Conservation (phyloP, 805 yeast species). For the Metschnikowia amazonensis region DNA sequence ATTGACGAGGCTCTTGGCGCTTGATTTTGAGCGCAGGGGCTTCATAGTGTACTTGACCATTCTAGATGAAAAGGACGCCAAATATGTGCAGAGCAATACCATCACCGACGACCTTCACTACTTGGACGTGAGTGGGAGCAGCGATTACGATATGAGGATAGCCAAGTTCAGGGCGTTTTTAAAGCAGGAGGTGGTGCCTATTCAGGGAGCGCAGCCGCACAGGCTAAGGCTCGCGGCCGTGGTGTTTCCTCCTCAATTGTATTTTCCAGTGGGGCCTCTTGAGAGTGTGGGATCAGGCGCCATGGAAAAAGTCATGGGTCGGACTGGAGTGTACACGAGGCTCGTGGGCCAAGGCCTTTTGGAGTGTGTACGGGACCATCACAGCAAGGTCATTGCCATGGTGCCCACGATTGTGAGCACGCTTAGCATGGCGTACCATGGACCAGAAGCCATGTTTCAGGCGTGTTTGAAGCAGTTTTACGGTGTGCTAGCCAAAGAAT, state of each 20-base stretch:
- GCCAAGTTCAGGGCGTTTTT: conserved; percentile 47
- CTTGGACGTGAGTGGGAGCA: conserved; percentile 49
- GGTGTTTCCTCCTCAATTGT: conserved; percentile 65
- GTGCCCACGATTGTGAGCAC: conserved; percentile 55
- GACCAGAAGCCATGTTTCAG: conserved; percentile 56
- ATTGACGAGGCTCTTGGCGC: conserved; percentile 61
- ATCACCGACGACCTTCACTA: conserved; percentile 68
- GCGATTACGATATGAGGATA: conserved; percentile 45
- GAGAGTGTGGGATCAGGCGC: conserved; percentile 49
- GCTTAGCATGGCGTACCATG: conserved; percentile 57
- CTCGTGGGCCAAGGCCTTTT: conserved; percentile 55
- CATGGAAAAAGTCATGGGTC: conserved; percentile 50
- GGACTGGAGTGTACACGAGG: conserved; percentile 46
- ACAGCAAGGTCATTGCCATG: conserved; percentile 44
- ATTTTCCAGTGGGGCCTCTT: conserved; percentile 64
- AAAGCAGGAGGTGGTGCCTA: conserved; percentile 53
- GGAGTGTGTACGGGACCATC: conserved; percentile 48
- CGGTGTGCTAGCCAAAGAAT: conserved; percentile 33
- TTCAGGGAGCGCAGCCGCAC: conserved; percentile 55
- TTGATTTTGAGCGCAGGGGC: conserved; percentile 74
- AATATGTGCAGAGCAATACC: conserved; percentile 50
- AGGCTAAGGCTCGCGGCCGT: conserved; percentile 59
- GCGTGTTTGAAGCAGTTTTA: conserved; percentile 40
- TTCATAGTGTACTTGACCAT: conserved; percentile 76
- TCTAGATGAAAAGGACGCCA: conserved; percentile 55